phyloP scores from a whole-genome alignment of 2,329 filamentous ascomycete genomes.

The Ceratocystis diversiconidia region DNA sequence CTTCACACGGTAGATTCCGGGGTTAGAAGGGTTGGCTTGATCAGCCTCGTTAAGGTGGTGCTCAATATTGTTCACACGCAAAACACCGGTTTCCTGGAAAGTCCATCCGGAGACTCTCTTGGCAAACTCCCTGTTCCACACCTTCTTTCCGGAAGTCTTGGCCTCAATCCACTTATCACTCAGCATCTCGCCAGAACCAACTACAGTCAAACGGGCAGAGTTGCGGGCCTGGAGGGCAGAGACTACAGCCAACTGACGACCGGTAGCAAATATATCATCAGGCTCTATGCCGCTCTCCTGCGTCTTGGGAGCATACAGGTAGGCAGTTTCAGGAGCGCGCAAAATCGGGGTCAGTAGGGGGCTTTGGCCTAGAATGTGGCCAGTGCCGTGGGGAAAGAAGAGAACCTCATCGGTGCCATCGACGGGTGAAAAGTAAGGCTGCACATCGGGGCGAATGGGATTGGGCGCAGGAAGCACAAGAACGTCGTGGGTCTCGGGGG shows the following conservation, averaged over 20 bases:
- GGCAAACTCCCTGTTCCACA: conserved; percentile 73
- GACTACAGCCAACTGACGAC: conserved; percentile 70
- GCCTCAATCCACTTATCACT: conserved; percentile 81
- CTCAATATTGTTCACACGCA: conserved; percentile 70
- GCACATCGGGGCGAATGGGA: conserved; percentile 51
- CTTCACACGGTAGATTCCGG: conserved; percentile 86
- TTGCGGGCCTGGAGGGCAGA: conserved; percentile 83
- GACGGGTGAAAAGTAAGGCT: conserved; percentile 61
- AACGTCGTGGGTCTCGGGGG: conserved; percentile 75
- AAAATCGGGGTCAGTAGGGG: conserved; percentile 70
- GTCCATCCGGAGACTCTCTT: conserved; percentile 83
- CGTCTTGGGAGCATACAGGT: conserved; percentile 89
- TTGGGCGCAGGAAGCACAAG: conserved; percentile 60
- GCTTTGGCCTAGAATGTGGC: conserved; percentile 66
- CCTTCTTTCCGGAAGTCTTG: conserved; percentile 29
- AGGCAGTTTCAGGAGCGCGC: conserved; percentile 69
- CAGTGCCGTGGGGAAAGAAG: conserved; percentile 69
- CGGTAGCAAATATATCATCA: conserved; percentile 75
- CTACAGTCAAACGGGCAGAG: conserved; percentile 72
- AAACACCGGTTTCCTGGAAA: conserved; percentile 83
- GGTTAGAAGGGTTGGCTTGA: conserved; percentile 53
- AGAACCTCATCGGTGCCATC: conserved; percentile 39
- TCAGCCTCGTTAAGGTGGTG: conserved; percentile 43
- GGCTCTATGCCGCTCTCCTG: conserved; percentile 47
- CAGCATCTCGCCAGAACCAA: conserved; percentile 77